Conservation (phyloP, 805 yeast species). For the Schwanniomyces sp. region DNA sequence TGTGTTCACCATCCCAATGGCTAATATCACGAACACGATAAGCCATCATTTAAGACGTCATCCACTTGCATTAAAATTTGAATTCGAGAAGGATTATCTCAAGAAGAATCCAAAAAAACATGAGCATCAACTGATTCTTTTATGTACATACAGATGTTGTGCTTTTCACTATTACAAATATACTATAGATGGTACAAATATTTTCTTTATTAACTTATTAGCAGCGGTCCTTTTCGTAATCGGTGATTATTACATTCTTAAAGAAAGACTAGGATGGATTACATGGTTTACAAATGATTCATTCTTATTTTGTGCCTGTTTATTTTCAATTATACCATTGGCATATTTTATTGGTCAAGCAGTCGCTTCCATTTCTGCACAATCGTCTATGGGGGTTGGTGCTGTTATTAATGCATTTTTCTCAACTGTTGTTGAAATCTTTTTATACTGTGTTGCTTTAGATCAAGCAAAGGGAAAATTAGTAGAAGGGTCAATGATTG, state of each 20-base stretch:
- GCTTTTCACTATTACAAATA: constrained; percentile 94
- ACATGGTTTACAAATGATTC: constrained; percentile 58
- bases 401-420: constrained; percentile 97
- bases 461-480: constrained; percentile 80
- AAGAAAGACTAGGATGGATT: constrained; percentile 39
- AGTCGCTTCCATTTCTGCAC: constrained; percentile 98
- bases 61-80: constrained; percentile 84
- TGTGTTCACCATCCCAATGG: constrained; percentile 92
- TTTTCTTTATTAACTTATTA: constrained; percentile 83
- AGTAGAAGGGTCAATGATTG: constrained; percentile 95
- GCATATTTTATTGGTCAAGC: constrained; percentile 99
- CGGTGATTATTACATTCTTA: constrained; percentile 66
- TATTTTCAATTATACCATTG: constrained; percentile 84
- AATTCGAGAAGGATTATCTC: constrained; percentile 54
- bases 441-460: constrained; percentile 87
- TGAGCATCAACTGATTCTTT: constrained; percentile 60
- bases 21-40: constrained; percentile 68
- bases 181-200: constrained; percentile 94
- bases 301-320: constrained; percentile 68
- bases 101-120: constrained; percentile 25
- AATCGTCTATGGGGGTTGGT: constrained; percentile 98
- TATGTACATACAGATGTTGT: constrained; percentile 90
- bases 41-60: constrained; percentile 81
- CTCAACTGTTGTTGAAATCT: constrained; percentile 93
- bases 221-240: constrained; percentile 81